A percentile compares a stretch with the other conserved stretches of the same genome.
Conservation (phyloP, 768 basidiomycete species). For the Phylloporus rhodoxanthus region DNA sequence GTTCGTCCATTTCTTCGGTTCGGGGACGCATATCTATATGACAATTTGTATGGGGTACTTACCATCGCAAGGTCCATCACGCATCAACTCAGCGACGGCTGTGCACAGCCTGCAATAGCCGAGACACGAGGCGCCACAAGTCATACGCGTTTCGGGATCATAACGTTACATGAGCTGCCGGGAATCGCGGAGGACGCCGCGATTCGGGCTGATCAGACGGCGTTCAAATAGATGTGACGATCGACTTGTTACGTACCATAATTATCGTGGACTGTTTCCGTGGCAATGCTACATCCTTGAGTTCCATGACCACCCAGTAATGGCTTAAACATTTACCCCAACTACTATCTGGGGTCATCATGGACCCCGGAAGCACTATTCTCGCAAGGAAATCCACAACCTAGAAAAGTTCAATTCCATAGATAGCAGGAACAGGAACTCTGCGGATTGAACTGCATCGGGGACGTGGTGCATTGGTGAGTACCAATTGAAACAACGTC, state of each 20-base stretch:
- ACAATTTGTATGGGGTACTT: slow-evolving; percentile 23
- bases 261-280: slow-evolving; percentile 15
- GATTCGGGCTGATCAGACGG: slow-evolving; percentile 24
- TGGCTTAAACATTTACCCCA: slow-evolving; percentile 7
- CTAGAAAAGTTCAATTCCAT: slow-evolving; percentile 13
- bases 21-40: slow-evolving; percentile 29
- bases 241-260: slow-evolving; percentile 21
- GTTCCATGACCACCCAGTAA: not conserved
- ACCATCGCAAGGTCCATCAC: slow-evolving; percentile 21
- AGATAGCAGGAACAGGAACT: slow-evolving; percentile 28
- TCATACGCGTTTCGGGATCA: slow-evolving; percentile 27
- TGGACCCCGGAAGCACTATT: slow-evolving; percentile 12
- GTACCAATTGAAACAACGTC: slow-evolving; percentile 13
- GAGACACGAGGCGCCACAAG: slow-evolving; percentile 26
- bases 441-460: slow-evolving; percentile 18
- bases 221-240: slow-evolving; percentile 19
- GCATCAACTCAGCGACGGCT: slow-evolving; percentile 25
- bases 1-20: slow-evolving; percentile 38
- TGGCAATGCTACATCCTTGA: slow-evolving; percentile 3
- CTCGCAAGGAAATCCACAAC: not conserved
- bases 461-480: slow-evolving; percentile 13
- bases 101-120: slow-evolving; percentile 26
- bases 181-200: slow-evolving; percentile 23
- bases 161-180: slow-evolving; percentile 23
- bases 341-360: slow-evolving; percentile 10